These are phyloP conservation scores for Paraglomus occultum DNA, from an alignment of 192 early-diverging fungal genomes.

Conservation along the genomic window DNA sequence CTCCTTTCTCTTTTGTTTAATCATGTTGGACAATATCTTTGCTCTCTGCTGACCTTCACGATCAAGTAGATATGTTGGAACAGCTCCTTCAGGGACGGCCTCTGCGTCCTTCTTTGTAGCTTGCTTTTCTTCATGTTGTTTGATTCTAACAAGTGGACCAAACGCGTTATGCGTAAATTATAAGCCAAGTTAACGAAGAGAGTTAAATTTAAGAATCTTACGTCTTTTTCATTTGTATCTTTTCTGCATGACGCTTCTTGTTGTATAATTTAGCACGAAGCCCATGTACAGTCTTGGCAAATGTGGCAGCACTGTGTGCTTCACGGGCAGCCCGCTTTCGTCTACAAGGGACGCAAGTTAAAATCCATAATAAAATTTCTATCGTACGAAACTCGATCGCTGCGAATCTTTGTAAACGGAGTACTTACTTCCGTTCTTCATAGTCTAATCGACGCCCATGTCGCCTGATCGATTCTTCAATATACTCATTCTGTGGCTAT, in stretches of 20 bases:
- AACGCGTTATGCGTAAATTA: neutral
- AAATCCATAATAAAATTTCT: neutral
- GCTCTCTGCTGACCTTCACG: slow-evolving; percentile 96
- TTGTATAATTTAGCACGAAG: slow-evolving; percentile 98
- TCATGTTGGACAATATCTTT: slow-evolving; percentile 98
- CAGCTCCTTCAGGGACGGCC: slow-evolving; percentile 92
- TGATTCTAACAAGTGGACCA: slow-evolving; percentile 58
- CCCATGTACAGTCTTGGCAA: slow-evolving; percentile 96
- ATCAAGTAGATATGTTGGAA: slow-evolving; percentile 96
- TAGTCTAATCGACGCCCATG: slow-evolving; percentile 95
- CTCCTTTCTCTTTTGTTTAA: slow-evolving; percentile 99
- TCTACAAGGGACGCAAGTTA: slow-evolving; percentile 40
- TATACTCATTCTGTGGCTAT: slow-evolving; percentile 83
- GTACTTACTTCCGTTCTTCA: slow-evolving; percentile 85
- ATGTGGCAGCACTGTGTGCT: slow-evolving; percentile 87
- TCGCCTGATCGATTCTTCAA: slow-evolving; percentile 96
- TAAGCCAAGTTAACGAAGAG: neutral
- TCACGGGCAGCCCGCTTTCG: slow-evolving; percentile 94
- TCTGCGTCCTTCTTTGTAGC: slow-evolving; percentile 91
- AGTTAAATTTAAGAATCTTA: slow-evolving; percentile 35
- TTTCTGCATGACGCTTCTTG: slow-evolving; percentile 96
- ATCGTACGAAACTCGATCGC: neutral
- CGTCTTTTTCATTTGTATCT: slow-evolving; percentile 99
- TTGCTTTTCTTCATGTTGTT: slow-evolving; percentile 97
- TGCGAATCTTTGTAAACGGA: neutral